Conservation (phyloP, 805 yeast species). For the Kodamaea laetipori region DNA sequence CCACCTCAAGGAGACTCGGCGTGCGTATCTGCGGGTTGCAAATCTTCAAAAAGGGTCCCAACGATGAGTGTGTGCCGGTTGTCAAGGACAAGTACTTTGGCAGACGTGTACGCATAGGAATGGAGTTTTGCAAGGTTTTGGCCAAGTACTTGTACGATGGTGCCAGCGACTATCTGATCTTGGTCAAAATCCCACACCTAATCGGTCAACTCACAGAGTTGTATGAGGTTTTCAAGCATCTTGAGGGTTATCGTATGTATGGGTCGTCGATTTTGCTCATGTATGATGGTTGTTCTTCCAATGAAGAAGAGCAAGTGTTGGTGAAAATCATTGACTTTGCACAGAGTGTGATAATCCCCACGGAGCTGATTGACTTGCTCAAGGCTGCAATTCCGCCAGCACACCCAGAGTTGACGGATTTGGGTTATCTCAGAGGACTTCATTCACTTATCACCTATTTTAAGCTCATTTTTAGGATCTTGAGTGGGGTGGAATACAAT, state of each 20-base stretch:
- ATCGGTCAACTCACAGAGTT: conserved; percentile 62
- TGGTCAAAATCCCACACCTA: conserved; percentile 66
- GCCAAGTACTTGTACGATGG: conserved; percentile 85
- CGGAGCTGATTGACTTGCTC: conserved; percentile 32
- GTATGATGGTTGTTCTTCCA: conserved; percentile 67
- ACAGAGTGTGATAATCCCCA: conserved; percentile 76
- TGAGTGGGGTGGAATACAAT: conserved; percentile 47
- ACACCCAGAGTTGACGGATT: conserved; percentile 64
- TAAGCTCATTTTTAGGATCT: conserved; percentile 54
- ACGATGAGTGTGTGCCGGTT: conserved; percentile 27
- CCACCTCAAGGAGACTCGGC: conserved; percentile 82
- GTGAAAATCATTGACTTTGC: conserved; percentile 95
- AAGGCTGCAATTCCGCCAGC: conserved; percentile 66
- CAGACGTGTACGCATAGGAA: conserved; percentile 67
- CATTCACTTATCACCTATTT: conserved; percentile 71
- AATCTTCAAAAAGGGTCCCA: conserved; percentile 15
- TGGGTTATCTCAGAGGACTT: conserved; percentile 85
- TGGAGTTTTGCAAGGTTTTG: conserved; percentile 73
- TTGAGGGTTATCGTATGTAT: conserved; percentile 82
- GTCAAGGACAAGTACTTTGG: conserved; percentile 93
- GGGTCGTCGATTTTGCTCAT: conserved; percentile 87
- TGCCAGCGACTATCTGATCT: conserved; percentile 52
- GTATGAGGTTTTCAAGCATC: conserved; percentile 50
- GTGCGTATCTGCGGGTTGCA: conserved; percentile 96
- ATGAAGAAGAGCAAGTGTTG: conserved; percentile 22